Evolutionary conservation across 2,329 filamentous ascomycete genomes (phyloP).

Genomic region (Monosporascus sp.): DNA sequence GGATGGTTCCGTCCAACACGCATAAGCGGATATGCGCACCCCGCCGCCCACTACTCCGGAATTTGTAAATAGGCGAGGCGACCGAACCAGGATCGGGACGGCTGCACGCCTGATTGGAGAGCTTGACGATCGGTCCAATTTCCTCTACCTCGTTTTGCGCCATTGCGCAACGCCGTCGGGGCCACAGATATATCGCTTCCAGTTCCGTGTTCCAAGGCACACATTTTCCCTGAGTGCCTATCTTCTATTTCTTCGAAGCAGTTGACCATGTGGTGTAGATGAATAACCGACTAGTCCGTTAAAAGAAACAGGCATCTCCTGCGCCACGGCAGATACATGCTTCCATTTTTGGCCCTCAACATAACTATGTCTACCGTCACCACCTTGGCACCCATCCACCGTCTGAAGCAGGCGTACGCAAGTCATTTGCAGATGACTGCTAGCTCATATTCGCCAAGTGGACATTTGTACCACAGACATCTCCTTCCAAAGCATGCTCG

Average conservation of each 20-base stretch:
- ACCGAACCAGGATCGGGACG: not conserved
- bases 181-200: not conserved
- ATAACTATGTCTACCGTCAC: no score
- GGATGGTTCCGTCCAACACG: not conserved
- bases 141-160: not conserved
- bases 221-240: no score
- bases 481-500: slow-evolving; percentile 22
- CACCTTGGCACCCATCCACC: slow-evolving; percentile 21
- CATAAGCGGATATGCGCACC: not conserved
- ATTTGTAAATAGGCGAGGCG: not conserved
- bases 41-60: not conserved
- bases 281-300: no score
- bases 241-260: no score
- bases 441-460: slow-evolving; percentile 11
- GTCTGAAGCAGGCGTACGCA: slow-evolving; percentile 22
- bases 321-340: no score
- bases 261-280: no score
- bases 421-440: not conserved
- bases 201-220: no score
- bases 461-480: slow-evolving; percentile 25
- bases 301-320: no score
- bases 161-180: not conserved
- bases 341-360: no score
- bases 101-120: not conserved
- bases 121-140: not conserved